Evolutionary conservation across 768 basidiomycete genomes (phyloP).

Genomic region (Leucosporidium scottii): DNA sequence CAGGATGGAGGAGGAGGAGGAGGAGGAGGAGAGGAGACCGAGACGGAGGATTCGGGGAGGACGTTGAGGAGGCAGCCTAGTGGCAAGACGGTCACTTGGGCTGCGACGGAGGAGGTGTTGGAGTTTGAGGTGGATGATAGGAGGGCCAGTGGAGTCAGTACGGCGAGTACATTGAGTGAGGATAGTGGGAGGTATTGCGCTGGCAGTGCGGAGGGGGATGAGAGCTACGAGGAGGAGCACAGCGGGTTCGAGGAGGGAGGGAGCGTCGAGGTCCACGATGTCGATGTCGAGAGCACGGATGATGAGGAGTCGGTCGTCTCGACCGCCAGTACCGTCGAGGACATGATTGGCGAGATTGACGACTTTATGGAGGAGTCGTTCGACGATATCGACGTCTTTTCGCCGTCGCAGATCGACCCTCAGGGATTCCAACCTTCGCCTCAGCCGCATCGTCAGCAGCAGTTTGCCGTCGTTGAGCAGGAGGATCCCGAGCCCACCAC

Average conservation of each 20-base stretch:
- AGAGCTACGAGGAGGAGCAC: not conserved
- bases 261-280: conserved; percentile 21
- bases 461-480: too few species aligned
- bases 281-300: conserved; percentile 1
- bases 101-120: conserved; percentile 33
- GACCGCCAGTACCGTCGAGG: conserved; percentile 21
- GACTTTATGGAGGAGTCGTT: conserved; percentile 17
- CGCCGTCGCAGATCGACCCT: not conserved
- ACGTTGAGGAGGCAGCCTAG: conserved; percentile 20
- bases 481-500: not conserved
- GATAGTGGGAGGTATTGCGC: too few species aligned
- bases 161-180: conserved; percentile 3
- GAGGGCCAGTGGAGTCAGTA: conserved; percentile 4
- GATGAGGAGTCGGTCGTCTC: conserved; percentile 26
- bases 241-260: conserved; percentile 26
- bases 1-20: not conserved
- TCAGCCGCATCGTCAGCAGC: not conserved
- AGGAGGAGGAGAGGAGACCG: conserved; percentile 21
- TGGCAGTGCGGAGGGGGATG: not conserved
- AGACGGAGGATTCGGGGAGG: conserved; percentile 7
- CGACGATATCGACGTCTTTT: conserved; percentile 11
- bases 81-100: conserved; percentile 34
- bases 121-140: conserved; percentile 31
- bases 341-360: conserved; percentile 31
- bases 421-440: too few species aligned